Conservation (phyloP, 495 filamentous ascomycete genomes). For the Trichoderma erinaceum region DNA sequence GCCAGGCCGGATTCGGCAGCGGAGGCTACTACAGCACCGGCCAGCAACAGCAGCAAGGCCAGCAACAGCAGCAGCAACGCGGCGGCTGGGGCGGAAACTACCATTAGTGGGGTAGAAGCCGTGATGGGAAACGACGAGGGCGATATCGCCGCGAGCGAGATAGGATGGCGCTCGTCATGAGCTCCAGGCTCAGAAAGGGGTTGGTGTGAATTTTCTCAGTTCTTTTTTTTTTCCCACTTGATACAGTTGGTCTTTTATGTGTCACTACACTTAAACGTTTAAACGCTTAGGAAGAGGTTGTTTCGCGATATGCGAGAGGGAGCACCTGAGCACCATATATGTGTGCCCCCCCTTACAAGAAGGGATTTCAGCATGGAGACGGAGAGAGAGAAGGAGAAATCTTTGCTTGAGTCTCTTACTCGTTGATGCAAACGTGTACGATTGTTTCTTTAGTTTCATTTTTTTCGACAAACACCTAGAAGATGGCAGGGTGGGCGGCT, state of each 20-base stretch:
- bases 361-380: background rate
- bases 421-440: constrained; percentile 13
- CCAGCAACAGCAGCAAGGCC: constrained; percentile 33
- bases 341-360: background rate
- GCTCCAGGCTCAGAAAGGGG: background rate
- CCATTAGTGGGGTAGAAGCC: constrained; percentile 29
- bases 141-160: constrained; percentile 10
- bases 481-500: constrained; percentile 12
- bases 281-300: constrained; percentile 4
- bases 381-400: background rate
- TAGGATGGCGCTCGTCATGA: background rate
- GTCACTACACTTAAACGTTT: constrained; percentile 10
- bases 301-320: constrained; percentile 4
- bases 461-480: constrained; percentile 13
- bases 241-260: background rate
- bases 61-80: constrained; percentile 37
- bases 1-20: constrained; percentile 44
- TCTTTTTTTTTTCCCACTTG: background rate
- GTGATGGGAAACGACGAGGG: constrained; percentile 12
- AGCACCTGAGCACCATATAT: background rate
- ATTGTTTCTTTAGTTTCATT: constrained; percentile 8
- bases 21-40: constrained; percentile 48
- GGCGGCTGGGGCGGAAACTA: constrained; percentile 71
- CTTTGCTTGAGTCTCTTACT: constrained; percentile 9
- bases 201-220: background rate